Evolutionary conservation across 2,329 filamentous ascomycete species (phyloP), one percentile per base, ranked within the genome.

Genomic region (Fusarium mangiferae): DNA sequence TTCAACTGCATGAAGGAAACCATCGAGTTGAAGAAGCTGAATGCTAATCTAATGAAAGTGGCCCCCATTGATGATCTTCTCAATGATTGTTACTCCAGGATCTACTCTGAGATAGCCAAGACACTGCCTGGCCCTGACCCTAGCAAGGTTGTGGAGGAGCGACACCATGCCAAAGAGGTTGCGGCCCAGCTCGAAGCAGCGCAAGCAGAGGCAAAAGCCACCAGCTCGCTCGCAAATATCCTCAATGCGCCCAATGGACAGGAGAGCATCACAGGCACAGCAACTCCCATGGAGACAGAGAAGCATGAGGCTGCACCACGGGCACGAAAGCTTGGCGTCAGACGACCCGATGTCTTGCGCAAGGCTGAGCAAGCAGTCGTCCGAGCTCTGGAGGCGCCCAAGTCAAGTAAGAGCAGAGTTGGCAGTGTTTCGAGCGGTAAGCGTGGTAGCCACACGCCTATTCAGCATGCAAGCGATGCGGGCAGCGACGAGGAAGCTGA

Each of bases 1-100:
- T 84, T 90, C 57, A 83, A 82, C 52, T 89, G 88, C 63, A 84
- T 91, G 81, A 89, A 87, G 77, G 89, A 91, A 52, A 84, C 85
- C 0, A 86, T 90, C 15, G 89, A 91, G 70, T 75, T 90, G 46
- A 90, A 90, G 80, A 90, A 90, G 80, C 88, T 98, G 49, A 99
- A 99, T 79, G 92, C 92, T 45, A 93, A 92, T 52, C 87, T 98
- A 13, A 96, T 97, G 89, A 98, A 98, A 82, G 89, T 92, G 2
- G 89, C 91, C 0, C 87, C 92, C 15, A 96, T 98, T 49, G 96
- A 99, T 78, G 96, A 99, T 78, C 88, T 98, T n/a, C 93, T 98
- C 74, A 93, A 92, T 28, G 96, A 99, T 82, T 91, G 93, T 55
- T 99, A 98, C 81, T 93, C 94, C 3, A 88, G 90, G 55, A 85